Evolutionary conservation across 2,329 filamentous ascomycete species (phyloP).

Genomic region (Podosphaera fusca): DNA sequence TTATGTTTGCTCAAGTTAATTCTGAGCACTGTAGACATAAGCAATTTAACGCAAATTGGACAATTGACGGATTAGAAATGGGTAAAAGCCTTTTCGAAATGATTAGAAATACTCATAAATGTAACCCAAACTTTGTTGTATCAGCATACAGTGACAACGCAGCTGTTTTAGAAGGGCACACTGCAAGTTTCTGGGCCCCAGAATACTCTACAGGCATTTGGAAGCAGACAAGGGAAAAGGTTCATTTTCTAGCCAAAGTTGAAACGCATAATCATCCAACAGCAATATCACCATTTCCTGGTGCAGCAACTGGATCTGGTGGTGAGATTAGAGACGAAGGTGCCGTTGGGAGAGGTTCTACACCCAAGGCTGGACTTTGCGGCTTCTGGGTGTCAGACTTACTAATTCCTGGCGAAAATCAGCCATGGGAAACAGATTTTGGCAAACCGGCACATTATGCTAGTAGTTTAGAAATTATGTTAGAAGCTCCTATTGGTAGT

Average conservation of each 20-base stretch:
- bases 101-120: slow-evolving; percentile 88
- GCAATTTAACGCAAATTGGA: slow-evolving; percentile 94
- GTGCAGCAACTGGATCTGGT: slow-evolving; percentile 83
- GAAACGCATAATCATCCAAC: slow-evolving; percentile 97
- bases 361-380: slow-evolving; percentile 72
- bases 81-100: slow-evolving; percentile 71
- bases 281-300: slow-evolving; percentile 77
- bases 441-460: slow-evolving; percentile 83
- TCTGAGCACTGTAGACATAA: slow-evolving; percentile 70
- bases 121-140: slow-evolving; percentile 59
- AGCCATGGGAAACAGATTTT: slow-evolving; percentile 80
- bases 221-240: slow-evolving; percentile 63
- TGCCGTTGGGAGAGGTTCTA: slow-evolving; percentile 77
- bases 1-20: slow-evolving; percentile 99
- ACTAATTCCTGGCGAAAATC: slow-evolving; percentile 57
- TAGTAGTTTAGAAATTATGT: slow-evolving; percentile 88
- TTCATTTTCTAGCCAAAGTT: slow-evolving; percentile 80
- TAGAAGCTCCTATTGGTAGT: slow-evolving; percentile 86
- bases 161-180: slow-evolving; percentile 59
- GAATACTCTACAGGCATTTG: slow-evolving; percentile 70
- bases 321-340: slow-evolving; percentile 93
- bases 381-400: slow-evolving; percentile 94
- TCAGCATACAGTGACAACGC: slow-evolving; percentile 97
- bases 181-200: slow-evolving; percentile 65
- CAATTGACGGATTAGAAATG: slow-evolving; percentile 67